Base-by-base conservation (phyloP, 208 protist species). In the Leishmania martiniquensis region DNA sequence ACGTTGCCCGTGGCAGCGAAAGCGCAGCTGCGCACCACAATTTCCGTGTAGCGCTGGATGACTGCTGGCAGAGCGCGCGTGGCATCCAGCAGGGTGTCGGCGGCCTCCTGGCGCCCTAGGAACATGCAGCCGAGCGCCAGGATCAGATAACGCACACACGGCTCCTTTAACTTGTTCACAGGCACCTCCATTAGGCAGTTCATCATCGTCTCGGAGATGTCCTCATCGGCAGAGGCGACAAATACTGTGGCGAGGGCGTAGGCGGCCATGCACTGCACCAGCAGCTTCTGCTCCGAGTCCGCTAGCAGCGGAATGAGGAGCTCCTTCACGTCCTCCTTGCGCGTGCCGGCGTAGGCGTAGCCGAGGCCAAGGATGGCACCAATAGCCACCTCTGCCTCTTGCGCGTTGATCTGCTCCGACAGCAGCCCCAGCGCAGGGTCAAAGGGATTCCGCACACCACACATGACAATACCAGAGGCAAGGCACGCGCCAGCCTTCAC, bases 1-100 rank as follows among this genome's bases (percentile, higher is more conserved):
- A 99, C 99, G 83, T 99, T 99, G 57, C 99, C 99, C 7, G 98
- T 99, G 15, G 97, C 99, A 17, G 98, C 98, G 85, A 99, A 99
- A 3, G 99, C 99, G 77, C 98, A 99, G 45, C 94, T 95, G 62
- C 98, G 96, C 20, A 99, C 81, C 2, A 99, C 98, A 25, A 99
- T 91, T 67, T 92, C 83, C 6, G 95, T 88, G 88, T 98, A 99
- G 60, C 95, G 82, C 29, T 91, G 90, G 44, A 99, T 95, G 29
- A 92, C 67, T 17, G 83, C 75, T 1, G 95, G 81, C 65, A 95
- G 76, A 13, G 95, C 90, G 63, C 98, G 93, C 1, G 96, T 88
- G 6, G 97, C 93, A 65, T 99, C 98, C 7, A 99, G 77, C 4
- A 98, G 90, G 6, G 96, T 89, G 62, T 99, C 97, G 12, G 94